These are phyloP conservation scores for Hypomontagnella submonticulosa DNA, from an alignment of 495 filamentous ascomycete species.

Conservation along the genomic window DNA sequence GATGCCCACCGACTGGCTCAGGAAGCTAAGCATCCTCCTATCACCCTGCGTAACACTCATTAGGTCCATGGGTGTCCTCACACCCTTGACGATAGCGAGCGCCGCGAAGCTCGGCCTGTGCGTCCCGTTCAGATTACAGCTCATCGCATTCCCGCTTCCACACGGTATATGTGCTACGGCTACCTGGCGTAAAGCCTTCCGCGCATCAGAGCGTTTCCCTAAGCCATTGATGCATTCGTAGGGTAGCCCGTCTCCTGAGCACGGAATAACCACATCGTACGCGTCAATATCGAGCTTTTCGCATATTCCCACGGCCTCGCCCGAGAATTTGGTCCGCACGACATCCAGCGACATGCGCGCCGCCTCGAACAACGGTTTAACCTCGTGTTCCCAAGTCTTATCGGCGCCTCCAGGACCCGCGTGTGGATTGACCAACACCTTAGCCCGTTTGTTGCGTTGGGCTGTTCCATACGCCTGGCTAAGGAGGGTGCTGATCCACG, in stretches of 20 bases:
- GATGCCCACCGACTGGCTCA: conserved; percentile 90
- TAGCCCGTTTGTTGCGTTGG: conserved; percentile 76
- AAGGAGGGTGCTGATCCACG: conserved; percentile 73
- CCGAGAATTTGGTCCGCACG: conserved; percentile 74
- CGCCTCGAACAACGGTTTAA: conserved; percentile 85
- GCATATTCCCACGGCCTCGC: conserved; percentile 83
- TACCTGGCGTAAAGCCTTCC: conserved; percentile 77
- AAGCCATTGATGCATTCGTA: conserved; percentile 97
- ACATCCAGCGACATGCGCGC: conserved; percentile 82
- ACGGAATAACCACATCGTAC: conserved; percentile 86
- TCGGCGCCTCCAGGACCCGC: conserved; percentile 83
- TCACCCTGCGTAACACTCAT: conserved; percentile 86
- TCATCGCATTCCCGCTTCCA: conserved; percentile 94
- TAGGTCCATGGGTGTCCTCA: conserved; percentile 83
- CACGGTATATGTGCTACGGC: conserved; percentile 91
- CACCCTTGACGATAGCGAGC: conserved; percentile 83
- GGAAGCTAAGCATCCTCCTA: conserved; percentile 79
- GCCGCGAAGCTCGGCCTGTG: conserved; percentile 79
- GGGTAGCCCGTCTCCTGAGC: conserved; percentile 91
- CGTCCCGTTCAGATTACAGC: conserved; percentile 87
- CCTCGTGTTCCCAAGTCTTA: conserved; percentile 77
- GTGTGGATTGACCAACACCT: conserved; percentile 90
- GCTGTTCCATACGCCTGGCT: conserved; percentile 74
- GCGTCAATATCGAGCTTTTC: conserved; percentile 79
- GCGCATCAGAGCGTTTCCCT: conserved; percentile 77